Base-by-base conservation (phyloP, 2,329 filamentous ascomycete species). In the Zymoseptoria brevis region DNA sequence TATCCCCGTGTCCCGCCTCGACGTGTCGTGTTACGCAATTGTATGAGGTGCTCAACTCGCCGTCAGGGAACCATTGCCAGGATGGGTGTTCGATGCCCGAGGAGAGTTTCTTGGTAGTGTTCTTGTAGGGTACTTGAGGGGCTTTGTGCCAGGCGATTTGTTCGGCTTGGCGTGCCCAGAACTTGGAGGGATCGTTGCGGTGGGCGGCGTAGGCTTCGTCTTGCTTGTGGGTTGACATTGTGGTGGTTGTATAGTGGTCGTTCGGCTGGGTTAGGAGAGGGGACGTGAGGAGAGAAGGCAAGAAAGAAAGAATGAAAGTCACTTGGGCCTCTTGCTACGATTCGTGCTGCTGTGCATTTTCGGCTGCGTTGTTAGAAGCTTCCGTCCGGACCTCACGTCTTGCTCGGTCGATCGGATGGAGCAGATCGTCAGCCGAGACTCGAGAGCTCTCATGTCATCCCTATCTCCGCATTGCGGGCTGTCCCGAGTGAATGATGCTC, bases 11-110 rank as follows among this genome's bases (percentile, higher is more conserved):
- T n/a, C 92, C 90, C 5, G 83, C 84, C 41, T 83, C 76, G n/a
- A 96, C 90, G 75, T 96, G 92, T 13, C 92, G 82, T 74, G 96
- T 91, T 13, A 96, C 78, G 71, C 90, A 95, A 24, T 96, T 97
- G 78, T 90, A 96, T 66, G 88, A 90, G 0, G 90, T 96, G 48
- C 88, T 94, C 66, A 97, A 89, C 76, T 94, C 86, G 62, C 92
- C 93, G 63, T 85, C 89, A 0, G 89, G 84, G 67, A 96, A 96
- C 93, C 93, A 97, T 63, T 85, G 83, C 91, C 92, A 96, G 70
- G 88, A 85, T 50, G 84, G 81, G 71, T 96, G 86, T 16, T 79
- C 77, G n/a, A 79, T 75, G 58, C 85, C 86, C 64, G 76, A 82
- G 56, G 79, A 74, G 3, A 94, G 77, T 7, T 78, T 83, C 74